phyloP scores from a whole-genome alignment of 441 rosid genomes.

The Cnidoscolus chayamansa region DNA sequence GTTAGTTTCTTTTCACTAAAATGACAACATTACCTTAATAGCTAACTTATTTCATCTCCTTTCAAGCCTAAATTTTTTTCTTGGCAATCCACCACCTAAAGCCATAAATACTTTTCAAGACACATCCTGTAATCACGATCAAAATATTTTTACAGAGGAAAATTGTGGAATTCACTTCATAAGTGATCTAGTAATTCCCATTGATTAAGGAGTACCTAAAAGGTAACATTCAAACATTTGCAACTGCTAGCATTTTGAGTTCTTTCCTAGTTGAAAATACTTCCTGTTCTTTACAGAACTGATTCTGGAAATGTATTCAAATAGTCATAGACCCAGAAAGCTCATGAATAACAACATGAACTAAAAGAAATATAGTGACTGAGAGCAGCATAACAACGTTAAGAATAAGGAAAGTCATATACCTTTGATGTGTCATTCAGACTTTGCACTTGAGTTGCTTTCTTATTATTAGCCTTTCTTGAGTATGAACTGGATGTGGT shows the following conservation, averaged over 20 bases:
- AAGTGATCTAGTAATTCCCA: not conserved
- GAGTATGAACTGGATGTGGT: slow-evolving; percentile 30
- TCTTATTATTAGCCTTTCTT: slow-evolving; percentile 19
- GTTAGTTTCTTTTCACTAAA: not conserved
- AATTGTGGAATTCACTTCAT: not conserved
- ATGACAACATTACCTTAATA: not conserved
- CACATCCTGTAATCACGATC: not conserved
- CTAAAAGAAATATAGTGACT: not conserved
- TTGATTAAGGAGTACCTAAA: not conserved
- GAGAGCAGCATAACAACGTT: not conserved
- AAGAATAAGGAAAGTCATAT: slow-evolving; percentile 22
- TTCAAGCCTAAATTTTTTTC: not conserved
- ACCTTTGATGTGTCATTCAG: slow-evolving; percentile 56
- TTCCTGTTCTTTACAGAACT: not conserved
- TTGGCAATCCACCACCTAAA: not conserved
- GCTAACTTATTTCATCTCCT: not conserved
- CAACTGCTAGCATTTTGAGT: not conserved
- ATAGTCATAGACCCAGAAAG: not conserved
- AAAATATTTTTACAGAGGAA: too few species aligned
- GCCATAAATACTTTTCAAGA: not conserved
- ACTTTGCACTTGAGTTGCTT: slow-evolving; percentile 23
- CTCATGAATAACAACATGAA: not conserved
- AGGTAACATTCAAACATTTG: not conserved
- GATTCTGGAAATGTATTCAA: not conserved
- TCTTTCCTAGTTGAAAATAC: not conserved